Percentiles rank a stretch among this genome's conserved stretches.
These are phyloP conservation scores for Nigrograna mackinnonii DNA, from an alignment of 2,329 filamentous ascomycete genomes.

Conservation along the genomic window DNA sequence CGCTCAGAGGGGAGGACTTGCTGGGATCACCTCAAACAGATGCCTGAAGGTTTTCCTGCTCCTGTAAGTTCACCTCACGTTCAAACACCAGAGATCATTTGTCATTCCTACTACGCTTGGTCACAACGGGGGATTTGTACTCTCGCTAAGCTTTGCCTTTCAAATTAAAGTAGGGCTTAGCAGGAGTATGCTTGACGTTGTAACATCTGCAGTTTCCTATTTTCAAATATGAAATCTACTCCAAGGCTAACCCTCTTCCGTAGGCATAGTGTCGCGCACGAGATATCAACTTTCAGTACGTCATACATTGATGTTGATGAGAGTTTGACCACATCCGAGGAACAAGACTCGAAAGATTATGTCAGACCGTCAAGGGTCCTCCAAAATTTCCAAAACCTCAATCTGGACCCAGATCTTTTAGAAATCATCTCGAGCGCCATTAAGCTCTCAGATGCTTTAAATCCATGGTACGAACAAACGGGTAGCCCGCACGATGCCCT, in stretches of 20 bases:
- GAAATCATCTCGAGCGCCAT: conserved; percentile 20
- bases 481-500: conserved; percentile 22
- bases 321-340: too few relatives aligned
- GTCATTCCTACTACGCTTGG: too few relatives aligned
- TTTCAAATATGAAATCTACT: neutral
- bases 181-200: too few relatives aligned
- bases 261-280: conserved; percentile 37
- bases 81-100: too few relatives aligned
- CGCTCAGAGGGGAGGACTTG: conserved; percentile 35
- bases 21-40: conserved; percentile 24
- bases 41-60: conserved; percentile 36
- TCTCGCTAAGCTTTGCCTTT: too few relatives aligned
- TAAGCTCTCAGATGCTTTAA: conserved; percentile 23
- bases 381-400: conserved; percentile 21
- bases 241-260: conserved; percentile 9
- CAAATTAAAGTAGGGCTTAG: too few relatives aligned
- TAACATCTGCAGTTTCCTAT: neutral
- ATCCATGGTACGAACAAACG: conserved; percentile 19
- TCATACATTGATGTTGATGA: too few relatives aligned
- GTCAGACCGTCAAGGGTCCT: too few relatives aligned
- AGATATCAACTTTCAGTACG: conserved; percentile 30
- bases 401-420: conserved; percentile 17
- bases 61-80: conserved; percentile 29
- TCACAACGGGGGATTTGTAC: too few relatives aligned
- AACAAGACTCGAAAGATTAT: too few relatives aligned